These are phyloP conservation scores for Aspergillus sclerotioniger DNA, from an alignment of 495 filamentous ascomycete genomes.

Conservation along the genomic window DNA sequence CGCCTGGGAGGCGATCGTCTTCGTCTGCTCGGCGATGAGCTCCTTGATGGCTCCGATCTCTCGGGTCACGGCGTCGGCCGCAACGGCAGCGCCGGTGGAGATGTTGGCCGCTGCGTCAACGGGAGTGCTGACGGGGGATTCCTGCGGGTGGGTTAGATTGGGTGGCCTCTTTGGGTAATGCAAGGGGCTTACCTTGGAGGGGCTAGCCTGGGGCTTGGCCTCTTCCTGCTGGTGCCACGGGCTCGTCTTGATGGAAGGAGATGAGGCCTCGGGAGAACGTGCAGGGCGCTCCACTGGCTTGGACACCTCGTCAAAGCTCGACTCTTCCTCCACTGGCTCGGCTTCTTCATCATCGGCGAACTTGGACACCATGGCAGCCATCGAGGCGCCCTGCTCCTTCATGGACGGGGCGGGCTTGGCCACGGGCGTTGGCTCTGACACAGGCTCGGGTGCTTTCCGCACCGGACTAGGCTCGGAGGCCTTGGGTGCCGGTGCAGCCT, in stretches of 20 bases:
- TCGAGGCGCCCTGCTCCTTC: slow-evolving; percentile 80
- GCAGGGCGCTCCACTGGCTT: slow-evolving; percentile 56
- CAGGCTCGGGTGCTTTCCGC: slow-evolving; percentile 35
- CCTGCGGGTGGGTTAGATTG: not conserved
- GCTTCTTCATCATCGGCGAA: slow-evolving; percentile 71
- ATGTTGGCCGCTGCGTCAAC: slow-evolving; percentile 18
- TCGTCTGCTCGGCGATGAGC: slow-evolving; percentile 45
- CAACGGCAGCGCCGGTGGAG: slow-evolving; percentile 16
- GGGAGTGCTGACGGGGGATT: slow-evolving; percentile 18
- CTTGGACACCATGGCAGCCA: slow-evolving; percentile 78
- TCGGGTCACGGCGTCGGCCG: slow-evolving; percentile 29
- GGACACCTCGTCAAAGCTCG: slow-evolving; percentile 80
- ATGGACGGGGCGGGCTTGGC: slow-evolving; percentile 63
- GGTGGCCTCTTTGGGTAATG: not conserved
- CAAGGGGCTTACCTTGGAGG: slow-evolving; percentile 16
- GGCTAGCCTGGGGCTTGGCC: slow-evolving; percentile 20
- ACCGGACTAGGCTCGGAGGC: slow-evolving; percentile 51
- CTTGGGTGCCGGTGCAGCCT: slow-evolving; percentile 48
- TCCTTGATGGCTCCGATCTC: slow-evolving; percentile 47
- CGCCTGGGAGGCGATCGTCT: slow-evolving; percentile 44
- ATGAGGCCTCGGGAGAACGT: slow-evolving; percentile 29
- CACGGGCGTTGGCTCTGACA: slow-evolving; percentile 38
- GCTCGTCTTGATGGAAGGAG: slow-evolving; percentile 33
- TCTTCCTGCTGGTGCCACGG: slow-evolving; percentile 37
- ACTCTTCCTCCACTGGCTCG: slow-evolving; percentile 60